Conservation (phyloP, 148 eudicot genomes). For the Amaranthus palmeri region DNA sequence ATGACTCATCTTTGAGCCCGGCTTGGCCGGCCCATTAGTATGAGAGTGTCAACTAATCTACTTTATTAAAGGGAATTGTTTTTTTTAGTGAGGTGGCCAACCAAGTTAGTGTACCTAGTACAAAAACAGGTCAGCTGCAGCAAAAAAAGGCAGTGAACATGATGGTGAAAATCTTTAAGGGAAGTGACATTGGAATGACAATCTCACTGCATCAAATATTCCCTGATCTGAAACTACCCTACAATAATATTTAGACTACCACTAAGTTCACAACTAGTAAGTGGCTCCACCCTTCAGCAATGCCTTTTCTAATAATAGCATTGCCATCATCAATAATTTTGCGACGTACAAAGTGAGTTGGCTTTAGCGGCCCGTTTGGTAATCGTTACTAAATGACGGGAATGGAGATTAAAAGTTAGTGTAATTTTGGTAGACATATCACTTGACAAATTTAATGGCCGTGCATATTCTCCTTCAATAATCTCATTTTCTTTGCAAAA, state of each 20-base stretch:
- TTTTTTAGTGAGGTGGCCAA: background rate
- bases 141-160: background rate
- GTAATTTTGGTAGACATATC: too few relatives aligned
- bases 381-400: too few relatives aligned
- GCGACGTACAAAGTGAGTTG: background rate
- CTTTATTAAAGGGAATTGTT: background rate
- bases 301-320: background rate
- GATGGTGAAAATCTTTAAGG: background rate
- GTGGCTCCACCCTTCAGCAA: background rate
- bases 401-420: too few relatives aligned
- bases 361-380: background rate
- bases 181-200: background rate
- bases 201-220: background rate
- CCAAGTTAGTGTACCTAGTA: background rate
- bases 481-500: too few relatives aligned
- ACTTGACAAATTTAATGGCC: too few relatives aligned
- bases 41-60: background rate
- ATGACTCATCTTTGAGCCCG: too few relatives aligned
- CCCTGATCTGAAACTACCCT: background rate
- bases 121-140: background rate
- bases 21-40: too few relatives aligned
- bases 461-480: too few relatives aligned
- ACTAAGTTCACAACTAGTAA: background rate
- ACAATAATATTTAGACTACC: background rate
- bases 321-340: background rate